phyloP scores from a whole-genome alignment of 257 asterid species.

The Fraxinus excelsior region DNA sequence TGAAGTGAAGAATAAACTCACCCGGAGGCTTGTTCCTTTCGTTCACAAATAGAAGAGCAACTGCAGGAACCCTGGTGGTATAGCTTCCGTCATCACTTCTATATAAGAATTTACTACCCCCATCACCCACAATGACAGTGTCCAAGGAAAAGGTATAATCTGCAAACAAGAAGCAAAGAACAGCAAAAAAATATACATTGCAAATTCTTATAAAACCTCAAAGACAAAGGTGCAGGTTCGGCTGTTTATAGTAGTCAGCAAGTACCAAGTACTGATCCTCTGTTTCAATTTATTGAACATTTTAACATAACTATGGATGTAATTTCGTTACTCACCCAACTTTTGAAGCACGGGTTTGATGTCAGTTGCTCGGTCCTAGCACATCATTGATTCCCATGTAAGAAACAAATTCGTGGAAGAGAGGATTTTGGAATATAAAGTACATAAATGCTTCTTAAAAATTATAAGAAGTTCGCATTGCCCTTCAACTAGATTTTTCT shows the following conservation, averaged over 20 bases:
- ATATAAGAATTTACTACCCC: constrained; percentile 50
- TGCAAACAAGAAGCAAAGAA: constrained; percentile 31
- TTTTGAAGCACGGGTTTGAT: constrained; percentile 65
- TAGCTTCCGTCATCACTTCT: constrained; percentile 36
- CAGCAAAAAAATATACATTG: constrained; percentile 16
- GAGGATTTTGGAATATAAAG: constrained; percentile 12
- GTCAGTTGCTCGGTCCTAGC: constrained; percentile 61
- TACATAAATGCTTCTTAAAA: constrained; percentile 13
- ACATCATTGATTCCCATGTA: constrained; percentile 45
- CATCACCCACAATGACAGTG: constrained; percentile 75
- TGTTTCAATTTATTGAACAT: constrained; percentile 8
- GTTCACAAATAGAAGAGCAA: constrained; percentile 64
- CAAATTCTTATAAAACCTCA: constrained; percentile 12
- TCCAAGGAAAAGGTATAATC: constrained; percentile 67
- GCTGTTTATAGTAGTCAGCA: constrained; percentile 5
- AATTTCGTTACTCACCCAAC: constrained; percentile 63
- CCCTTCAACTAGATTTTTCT: constrained; percentile 14
- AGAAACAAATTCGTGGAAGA: constrained; percentile 26
- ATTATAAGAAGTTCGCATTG: constrained; percentile 11
- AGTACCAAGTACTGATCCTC: constrained; percentile 4
- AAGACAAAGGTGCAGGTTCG: constrained; percentile 6
- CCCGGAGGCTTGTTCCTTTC: constrained; percentile 61
- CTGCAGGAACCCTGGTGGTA: constrained; percentile 32
- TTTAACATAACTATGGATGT: neutral
- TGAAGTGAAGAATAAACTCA: constrained; percentile 34